Evolutionary conservation across 148 eudicot species (phyloP), one percentile per base, ranked within the genome.

Genomic region (Mesembryanthemum crystallinum): DNA sequence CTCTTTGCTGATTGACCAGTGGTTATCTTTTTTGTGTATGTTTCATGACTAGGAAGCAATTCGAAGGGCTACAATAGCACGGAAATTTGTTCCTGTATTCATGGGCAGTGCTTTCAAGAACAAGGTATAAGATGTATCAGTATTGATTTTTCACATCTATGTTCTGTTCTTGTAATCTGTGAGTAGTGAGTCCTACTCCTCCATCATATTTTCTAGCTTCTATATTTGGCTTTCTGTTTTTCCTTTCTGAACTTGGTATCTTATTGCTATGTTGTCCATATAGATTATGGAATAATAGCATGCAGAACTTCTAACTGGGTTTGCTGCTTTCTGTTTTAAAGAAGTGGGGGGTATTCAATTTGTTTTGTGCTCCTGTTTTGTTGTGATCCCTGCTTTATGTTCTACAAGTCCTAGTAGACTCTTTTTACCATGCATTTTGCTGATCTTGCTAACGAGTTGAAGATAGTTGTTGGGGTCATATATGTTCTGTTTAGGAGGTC

Each of bases 51-150:
- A 95, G 99, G 97, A 85, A 45, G 99, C 99, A 10, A 92, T 95
- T 62, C 89, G 97, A 23, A 88, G 99, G 85, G 96, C 94, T 67
- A 95, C 99, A 37, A 67, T 92, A 76, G 89, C 92, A 61, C 87
- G 79, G 32, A 95, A 89, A 77, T 95, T 95, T 79, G 91, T 95
- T 60, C 99, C 99, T 65, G 94, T 95, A 55, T 95, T 92, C 78
- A 91, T 95, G 99, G 98, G 99, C 15, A 95, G 91, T 85, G 99
- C 99, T 71, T 95, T 90, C 73, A 95, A 95, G 83, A 95, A 95
- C 81, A 95, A 95, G 99, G 99, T 95, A 81, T 45, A 12, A 5
- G 24, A 23, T 24, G 28, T 67, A 25, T 43, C n/a, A 47, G 62
- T 15, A 9, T 68, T 35, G 21, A 20, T 57, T 54, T 51, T 42